Base-by-base conservation (phyloP, 495 filamentous ascomycete species). In the Penicillium coprophilum region DNA sequence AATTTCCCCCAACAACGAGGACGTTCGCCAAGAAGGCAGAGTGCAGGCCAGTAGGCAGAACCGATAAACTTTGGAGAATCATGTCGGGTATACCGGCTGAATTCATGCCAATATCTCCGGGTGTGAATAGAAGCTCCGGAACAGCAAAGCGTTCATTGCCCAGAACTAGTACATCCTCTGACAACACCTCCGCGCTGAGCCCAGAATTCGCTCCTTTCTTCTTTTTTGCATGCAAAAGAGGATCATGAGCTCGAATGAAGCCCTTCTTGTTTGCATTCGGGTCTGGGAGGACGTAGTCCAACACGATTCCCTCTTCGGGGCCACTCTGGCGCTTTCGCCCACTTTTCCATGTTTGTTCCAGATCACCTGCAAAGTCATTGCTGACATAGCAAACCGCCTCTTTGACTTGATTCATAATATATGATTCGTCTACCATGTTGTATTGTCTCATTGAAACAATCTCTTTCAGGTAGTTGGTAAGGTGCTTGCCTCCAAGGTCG, bases 391-490 rank as follows among this genome's bases (percentile, higher is more conserved):
- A 96, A 28, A 86, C 85, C 0, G 86, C 80, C 73, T 99, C 95
- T 64, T 97, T 99, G 70, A 97, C 90, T 67, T 96, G 88, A 62
- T 95, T 96, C 68, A 96, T 92, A 19, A 97, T 82, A 65, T 94
- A 85, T 15, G 87, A 85, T 61, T 99, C 94, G 64, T 96, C 90
- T 58, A 92, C 83, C 87, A 97, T 91, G 69, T 96, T 92, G 69
- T 91, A 96, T 60, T 96, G 90, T 30, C 93, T 84, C 51, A 93
- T 82, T 8, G 94, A 97, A 20, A 96, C 83, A 24, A 96, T 79
- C 50, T 94, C 87, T 58, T 95, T 93, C 21, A 99, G 81, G 64
- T 92, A 88, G 70, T 97, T 97, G n/a, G 94, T 97, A 53, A 99
- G 75, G 31, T 94, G 81, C 68, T 95, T 97, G 11, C 94, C 94